phyloP scores from a whole-genome alignment of 805 yeast genomes.

The Metschnikowia noctiluminum region DNA sequence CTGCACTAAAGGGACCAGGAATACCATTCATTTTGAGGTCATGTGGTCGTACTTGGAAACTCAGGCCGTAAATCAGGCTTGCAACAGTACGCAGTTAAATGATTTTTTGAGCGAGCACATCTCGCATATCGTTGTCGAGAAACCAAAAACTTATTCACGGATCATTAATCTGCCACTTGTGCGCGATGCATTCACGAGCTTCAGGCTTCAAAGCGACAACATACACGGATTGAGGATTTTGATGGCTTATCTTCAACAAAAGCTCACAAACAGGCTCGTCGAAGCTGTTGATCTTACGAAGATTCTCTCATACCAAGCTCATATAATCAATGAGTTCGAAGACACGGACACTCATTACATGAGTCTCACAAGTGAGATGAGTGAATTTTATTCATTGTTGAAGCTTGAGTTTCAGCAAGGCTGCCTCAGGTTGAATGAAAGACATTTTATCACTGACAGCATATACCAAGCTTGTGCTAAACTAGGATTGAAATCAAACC shows the following conservation, averaged over 20 bases:
- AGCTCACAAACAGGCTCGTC: neutral
- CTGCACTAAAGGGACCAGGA: conserved; percentile 22
- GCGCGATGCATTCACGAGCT: conserved; percentile 22
- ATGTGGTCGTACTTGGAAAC: conserved; percentile 34
- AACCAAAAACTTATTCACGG: conserved; percentile 6
- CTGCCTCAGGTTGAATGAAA: neutral
- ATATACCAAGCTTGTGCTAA: neutral
- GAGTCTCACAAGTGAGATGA: conserved; percentile 24
- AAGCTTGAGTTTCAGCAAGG: neutral
- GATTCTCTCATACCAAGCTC: conserved; percentile 28
- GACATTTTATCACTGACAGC: neutral
- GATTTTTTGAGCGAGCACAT: conserved; percentile 31
- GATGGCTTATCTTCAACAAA: conserved; percentile 1
- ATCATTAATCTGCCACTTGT: conserved; percentile 30
- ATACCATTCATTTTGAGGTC: conserved; percentile 29
- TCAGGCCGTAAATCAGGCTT: conserved; percentile 26
- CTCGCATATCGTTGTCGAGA: conserved; percentile 19
- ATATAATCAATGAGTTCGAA: conserved; percentile 34
- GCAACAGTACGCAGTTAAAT: conserved; percentile 22
- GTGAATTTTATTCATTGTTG: conserved; percentile 17
- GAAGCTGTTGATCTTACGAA: conserved; percentile 15
- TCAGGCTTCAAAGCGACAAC: conserved; percentile 29
- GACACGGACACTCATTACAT: conserved; percentile 38
- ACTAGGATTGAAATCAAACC: neutral
- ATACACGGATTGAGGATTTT: conserved; percentile 26